phyloP scores from a whole-genome alignment of 2,329 filamentous ascomycete genomes.

The Apiospora saccharicola region DNA sequence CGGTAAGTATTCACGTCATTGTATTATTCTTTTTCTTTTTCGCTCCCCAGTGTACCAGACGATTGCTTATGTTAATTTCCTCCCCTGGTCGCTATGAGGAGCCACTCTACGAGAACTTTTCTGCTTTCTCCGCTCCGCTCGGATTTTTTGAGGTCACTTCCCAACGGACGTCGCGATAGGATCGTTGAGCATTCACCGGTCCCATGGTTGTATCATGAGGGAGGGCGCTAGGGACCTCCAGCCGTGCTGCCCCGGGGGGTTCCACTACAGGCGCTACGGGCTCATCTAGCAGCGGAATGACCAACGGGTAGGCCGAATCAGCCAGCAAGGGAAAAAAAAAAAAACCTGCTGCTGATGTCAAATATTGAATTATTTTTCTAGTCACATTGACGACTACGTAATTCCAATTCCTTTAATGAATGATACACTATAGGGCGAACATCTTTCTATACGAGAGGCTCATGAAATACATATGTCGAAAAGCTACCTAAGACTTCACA shows the following conservation, averaged over 20 bases:
- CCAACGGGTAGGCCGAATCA: background rate
- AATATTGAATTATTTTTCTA: background rate
- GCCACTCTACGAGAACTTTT: background rate
- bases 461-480: background rate
- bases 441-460: background rate
- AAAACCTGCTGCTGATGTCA: background rate
- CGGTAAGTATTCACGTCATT: background rate
- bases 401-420: background rate
- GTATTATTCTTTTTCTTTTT: background rate
- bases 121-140: slow-evolving; percentile 4
- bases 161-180: slow-evolving; percentile 13
- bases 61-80: background rate
- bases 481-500: background rate
- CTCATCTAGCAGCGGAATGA: background rate
- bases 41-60: background rate
- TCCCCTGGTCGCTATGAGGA: background rate
- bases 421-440: too few relatives aligned
- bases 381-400: background rate
- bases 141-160: background rate
- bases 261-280: background rate
- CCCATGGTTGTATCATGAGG: background rate
- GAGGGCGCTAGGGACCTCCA: background rate
- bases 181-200: slow-evolving; percentile 3
- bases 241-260: slow-evolving; percentile 3
- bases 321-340: background rate